Evolutionary conservation across 1,284 basidiomycete genomes (phyloP).

Genomic region (Puccinia triticina): DNA sequence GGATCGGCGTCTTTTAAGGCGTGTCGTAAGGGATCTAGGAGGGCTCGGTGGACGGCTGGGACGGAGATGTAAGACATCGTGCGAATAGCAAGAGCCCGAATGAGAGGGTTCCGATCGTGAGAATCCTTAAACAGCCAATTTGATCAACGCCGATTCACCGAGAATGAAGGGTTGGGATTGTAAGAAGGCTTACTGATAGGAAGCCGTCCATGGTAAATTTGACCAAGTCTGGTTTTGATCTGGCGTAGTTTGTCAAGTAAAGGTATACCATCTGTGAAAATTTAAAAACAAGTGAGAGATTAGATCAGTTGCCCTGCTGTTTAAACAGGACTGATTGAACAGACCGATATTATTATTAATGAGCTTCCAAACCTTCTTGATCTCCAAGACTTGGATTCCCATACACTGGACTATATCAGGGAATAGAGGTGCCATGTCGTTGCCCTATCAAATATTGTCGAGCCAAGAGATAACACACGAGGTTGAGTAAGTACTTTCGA

Average conservation of each 20-base stretch:
- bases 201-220: conserved; percentile 84
- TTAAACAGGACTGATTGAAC: not conserved
- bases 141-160: not conserved
- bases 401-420: conserved; percentile 85
- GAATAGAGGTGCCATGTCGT: conserved; percentile 87
- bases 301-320: not conserved
- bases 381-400: conserved; percentile 85
- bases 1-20: conserved; percentile 86
- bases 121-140: conserved; percentile 69
- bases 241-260: conserved; percentile 88
- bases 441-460: conserved; percentile 53
- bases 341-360: conserved; percentile 24
- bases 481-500: not conserved
- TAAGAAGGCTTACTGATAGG: conserved; percentile 69
- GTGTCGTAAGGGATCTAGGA: conserved; percentile 82
- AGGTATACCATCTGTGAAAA: conserved; percentile 77
- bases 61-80: conserved; percentile 96
- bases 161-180: not conserved
- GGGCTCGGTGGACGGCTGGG: conserved; percentile 74
- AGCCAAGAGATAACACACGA: not conserved
- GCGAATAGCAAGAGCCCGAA: conserved; percentile 86
- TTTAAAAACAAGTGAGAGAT: not conserved
- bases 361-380: conserved; percentile 74
- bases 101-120: conserved; percentile 85
- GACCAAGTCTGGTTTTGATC: conserved; percentile 82